Percentiles rank a stretch among this genome's conserved stretches.
Conservation (phyloP, 2,329 filamentous ascomycete genomes). For the Colletotrichum cordylinicola region DNA sequence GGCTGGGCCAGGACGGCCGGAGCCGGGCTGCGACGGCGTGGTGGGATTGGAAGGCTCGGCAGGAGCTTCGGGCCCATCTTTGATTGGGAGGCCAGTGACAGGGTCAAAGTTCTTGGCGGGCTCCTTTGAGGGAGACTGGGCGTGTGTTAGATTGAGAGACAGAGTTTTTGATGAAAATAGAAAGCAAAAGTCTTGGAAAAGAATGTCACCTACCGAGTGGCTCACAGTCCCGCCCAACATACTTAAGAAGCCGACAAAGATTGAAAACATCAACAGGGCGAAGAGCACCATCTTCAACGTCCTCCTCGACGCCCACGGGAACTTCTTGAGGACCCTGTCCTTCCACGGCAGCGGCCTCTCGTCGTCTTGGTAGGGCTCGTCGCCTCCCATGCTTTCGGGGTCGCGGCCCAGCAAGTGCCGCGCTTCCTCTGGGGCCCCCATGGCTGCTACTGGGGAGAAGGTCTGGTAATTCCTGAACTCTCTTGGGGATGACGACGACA, state of each 20-base stretch:
- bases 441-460: slow-evolving; percentile 38
- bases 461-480: slow-evolving; percentile 46
- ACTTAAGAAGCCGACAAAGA: slow-evolving; percentile 33
- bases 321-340: slow-evolving; percentile 22
- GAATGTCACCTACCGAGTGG: slow-evolving; percentile 35
- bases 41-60: neutral
- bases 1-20: neutral
- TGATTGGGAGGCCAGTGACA: slow-evolving; percentile 15
- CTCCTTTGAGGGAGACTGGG: slow-evolving; percentile 2
- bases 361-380: slow-evolving; percentile 26
- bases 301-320: slow-evolving; percentile 24
- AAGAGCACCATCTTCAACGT: slow-evolving; percentile 36
- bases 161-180: neutral
- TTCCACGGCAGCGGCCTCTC: slow-evolving; percentile 26
- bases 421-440: slow-evolving; percentile 49
- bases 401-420: slow-evolving; percentile 45
- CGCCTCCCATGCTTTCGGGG: slow-evolving; percentile 52
- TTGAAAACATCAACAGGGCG: slow-evolving; percentile 36
- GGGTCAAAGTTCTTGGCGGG: slow-evolving; percentile 7
- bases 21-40: neutral
- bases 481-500: slow-evolving; percentile 36
- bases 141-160: neutral
- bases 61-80: slow-evolving; percentile 5
- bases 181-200: neutral
- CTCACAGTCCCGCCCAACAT: slow-evolving; percentile 21